Conservation (phyloP, 2,329 filamentous ascomycete species). For the Botrytis porri region DNA sequence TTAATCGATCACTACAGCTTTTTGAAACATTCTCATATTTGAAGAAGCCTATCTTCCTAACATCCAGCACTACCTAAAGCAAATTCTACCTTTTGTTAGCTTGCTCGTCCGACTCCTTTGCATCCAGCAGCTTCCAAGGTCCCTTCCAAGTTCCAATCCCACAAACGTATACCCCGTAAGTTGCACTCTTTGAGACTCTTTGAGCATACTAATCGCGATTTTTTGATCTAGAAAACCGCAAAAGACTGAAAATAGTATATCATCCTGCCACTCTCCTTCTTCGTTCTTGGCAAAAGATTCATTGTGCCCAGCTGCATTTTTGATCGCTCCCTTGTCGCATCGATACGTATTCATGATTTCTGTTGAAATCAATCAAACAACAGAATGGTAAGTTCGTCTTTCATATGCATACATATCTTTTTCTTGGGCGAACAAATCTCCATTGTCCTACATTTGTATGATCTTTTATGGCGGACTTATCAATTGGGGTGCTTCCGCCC, state of each 20-base stretch:
- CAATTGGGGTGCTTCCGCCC: neutral
- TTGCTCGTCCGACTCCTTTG: neutral
- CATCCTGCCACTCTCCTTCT: neutral
- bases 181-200: neutral
- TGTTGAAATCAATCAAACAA: accelerated
- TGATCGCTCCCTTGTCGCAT: neutral
- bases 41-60: neutral
- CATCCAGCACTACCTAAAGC: neutral
- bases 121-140: neutral
- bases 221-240: neutral
- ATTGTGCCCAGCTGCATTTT: neutral
- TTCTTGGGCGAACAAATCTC: neutral
- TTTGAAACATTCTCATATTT: neutral
- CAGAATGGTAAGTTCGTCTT: neutral
- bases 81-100: neutral
- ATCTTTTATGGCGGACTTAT: neutral
- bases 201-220: neutral
- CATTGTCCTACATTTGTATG: neutral
- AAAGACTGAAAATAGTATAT: neutral
- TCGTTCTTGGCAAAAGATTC: neutral
- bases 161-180: neutral
- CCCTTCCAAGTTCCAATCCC: too few relatives aligned
- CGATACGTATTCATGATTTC: neutral
- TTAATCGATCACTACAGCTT: neutral
- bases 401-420: neutral